A percentile compares a stretch with the other conserved stretches of the same genome.
Conservation (phyloP, 192 early-diverging fungal species). For the Coemansia sp. region DNA sequence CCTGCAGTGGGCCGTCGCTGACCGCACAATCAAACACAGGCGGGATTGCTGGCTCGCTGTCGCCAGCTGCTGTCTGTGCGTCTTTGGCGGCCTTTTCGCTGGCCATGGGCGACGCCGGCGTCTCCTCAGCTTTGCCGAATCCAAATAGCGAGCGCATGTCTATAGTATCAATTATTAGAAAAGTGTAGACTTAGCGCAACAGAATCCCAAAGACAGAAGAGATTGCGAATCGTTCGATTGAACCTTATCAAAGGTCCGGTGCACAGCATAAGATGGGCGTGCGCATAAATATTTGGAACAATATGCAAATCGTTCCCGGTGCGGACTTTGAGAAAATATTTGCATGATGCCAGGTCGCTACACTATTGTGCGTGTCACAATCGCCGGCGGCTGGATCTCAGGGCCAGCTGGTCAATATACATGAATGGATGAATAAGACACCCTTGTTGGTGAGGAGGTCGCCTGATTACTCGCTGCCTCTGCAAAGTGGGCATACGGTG, state of each 20-base stretch:
- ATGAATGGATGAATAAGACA: not conserved
- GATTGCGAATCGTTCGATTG: not conserved
- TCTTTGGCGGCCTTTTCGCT: slow-evolving; percentile 25
- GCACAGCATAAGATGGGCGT: not conserved
- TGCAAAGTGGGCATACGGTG: too few species aligned
- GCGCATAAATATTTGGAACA: not conserved
- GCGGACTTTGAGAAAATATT: not conserved
- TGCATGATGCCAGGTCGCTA: not conserved
- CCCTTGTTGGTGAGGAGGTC: too few species aligned
- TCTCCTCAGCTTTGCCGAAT: slow-evolving; percentile 33
- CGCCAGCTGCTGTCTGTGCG: not conserved
- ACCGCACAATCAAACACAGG: slow-evolving; percentile 25
- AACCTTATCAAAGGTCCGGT: not conserved
- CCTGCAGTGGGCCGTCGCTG: slow-evolving; percentile 26
- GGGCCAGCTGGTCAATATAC: not conserved
- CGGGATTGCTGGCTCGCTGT: slow-evolving; percentile 9
- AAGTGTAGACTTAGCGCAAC: not conserved
- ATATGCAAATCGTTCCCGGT: not conserved
- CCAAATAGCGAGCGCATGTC: slow-evolving; percentile 50
- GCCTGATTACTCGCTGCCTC: too few species aligned
- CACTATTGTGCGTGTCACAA: slow-evolving; percentile 1
- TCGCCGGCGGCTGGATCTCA: not conserved
- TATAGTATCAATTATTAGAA: not conserved
- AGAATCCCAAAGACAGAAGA: not conserved
- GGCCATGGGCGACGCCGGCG: slow-evolving; percentile 14